Evolutionary conservation across 495 filamentous ascomycete genomes (phyloP), one percentile per base, ranked within the genome.

Genomic region (Aspergillus sclerotioniger): DNA sequence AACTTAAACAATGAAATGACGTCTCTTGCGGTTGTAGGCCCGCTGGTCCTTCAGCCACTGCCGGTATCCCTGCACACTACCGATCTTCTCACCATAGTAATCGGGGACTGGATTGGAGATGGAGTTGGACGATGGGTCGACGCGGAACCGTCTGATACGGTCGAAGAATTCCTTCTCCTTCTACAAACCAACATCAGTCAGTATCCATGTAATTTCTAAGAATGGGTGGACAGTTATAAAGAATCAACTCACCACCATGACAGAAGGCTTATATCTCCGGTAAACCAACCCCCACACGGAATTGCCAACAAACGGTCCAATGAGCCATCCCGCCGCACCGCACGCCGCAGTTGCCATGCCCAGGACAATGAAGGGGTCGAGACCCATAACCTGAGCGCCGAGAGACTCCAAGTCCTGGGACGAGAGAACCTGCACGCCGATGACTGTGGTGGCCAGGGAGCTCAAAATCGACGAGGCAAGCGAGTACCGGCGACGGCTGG

Each of bases 11-110:
- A 84, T 78, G 62, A 83, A 90, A 61, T 76, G 86, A 50, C 83
- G 82, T 66, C 89, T 86, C 82, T 96, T 97, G 76, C 87, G 85
- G 76, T 96, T 96, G 73, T 94, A 98, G n/a, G 92, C 91, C 48
- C 92, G 74, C 80, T 98, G 95, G 70, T 98, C 94, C 79, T 93
- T 96, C 68, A 98, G 74, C 94, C 94, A 98, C 70, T 89, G 86
- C 62, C 95, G 75, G 66, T 97, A 98, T 50, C 89, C 92, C 56
- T 84, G 82, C 37, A 98, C 90, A 62, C 90, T 95, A 15, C 87
- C 89, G 69, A 98, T 96, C 82, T 96, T 97, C 80, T 98, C 94
- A 51, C 94, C 80, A 52, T 83, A 83, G 67, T 87, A 88, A 62
- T 88, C 85, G 5, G 84, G 84, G 15, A 93, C 87, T 0, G 87